Percentiles rank a stretch among this genome's conserved stretches.
Evolutionary conservation across 495 filamentous ascomycete species (phyloP).

Genomic region (Letharia lupina): DNA sequence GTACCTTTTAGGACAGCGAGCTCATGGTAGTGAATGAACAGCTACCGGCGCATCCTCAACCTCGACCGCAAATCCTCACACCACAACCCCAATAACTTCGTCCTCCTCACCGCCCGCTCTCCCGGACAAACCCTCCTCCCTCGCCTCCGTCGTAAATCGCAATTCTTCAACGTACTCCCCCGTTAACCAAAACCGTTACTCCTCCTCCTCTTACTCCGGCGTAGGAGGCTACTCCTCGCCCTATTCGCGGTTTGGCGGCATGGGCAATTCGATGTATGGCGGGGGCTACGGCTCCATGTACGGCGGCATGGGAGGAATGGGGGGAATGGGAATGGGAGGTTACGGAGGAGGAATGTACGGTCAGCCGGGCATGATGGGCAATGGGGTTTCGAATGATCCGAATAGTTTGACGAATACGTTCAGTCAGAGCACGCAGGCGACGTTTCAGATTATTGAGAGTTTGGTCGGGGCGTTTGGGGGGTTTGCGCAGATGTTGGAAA

Average conservation of each 20-base stretch:
- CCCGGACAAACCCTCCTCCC: slow-evolving; percentile 65
- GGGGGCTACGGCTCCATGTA: slow-evolving; percentile 37
- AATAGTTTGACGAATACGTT: slow-evolving; percentile 88
- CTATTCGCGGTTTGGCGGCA: slow-evolving; percentile 58
- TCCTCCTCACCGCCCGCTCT: slow-evolving; percentile 55
- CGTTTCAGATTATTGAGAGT: slow-evolving; percentile 97
- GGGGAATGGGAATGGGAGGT: slow-evolving; percentile 42
- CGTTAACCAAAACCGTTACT: slow-evolving; percentile 39
- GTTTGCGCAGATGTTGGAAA: slow-evolving; percentile 98
- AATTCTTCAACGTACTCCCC: slow-evolving; percentile 78
- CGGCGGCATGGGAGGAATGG: slow-evolving; percentile 49
- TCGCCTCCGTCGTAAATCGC: slow-evolving; percentile 64
- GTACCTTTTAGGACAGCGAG: too few relatives aligned
- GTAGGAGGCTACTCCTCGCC: slow-evolving; percentile 50
- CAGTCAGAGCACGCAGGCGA: slow-evolving; percentile 86
- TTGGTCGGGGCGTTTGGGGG: slow-evolving; percentile 97
- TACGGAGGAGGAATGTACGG: slow-evolving; percentile 49
- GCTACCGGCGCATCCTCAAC: slow-evolving; percentile 14
- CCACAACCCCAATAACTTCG: slow-evolving; percentile 33
- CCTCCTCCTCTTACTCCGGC: slow-evolving; percentile 37
- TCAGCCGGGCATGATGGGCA: slow-evolving; percentile 42
- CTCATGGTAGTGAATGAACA: not conserved
- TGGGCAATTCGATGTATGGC: slow-evolving; percentile 54
- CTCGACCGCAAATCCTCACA: slow-evolving; percentile 30
- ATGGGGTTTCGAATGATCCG: slow-evolving; percentile 76